A percentile compares a stretch with the other conserved stretches of the same genome.
Conservation (phyloP, 768 basidiomycete species). For the Leucocoprinus leucothites region DNA sequence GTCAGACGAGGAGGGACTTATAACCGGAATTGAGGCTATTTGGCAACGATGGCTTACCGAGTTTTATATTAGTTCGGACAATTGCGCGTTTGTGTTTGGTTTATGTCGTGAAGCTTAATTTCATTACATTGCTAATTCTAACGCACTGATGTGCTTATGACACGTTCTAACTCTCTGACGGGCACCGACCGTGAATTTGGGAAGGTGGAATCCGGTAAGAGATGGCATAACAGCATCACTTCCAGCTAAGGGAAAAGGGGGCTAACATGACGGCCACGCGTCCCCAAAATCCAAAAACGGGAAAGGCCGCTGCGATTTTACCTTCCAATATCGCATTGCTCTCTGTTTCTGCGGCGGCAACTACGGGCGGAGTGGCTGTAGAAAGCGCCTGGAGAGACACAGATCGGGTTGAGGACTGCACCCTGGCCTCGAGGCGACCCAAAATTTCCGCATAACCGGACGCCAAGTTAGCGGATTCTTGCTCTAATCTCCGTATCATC, state of each 20-base stretch:
- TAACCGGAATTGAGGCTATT: too few relatives aligned
- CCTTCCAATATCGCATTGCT: slow-evolving; percentile 29
- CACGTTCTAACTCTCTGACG: too few relatives aligned
- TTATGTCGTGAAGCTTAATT: too few relatives aligned
- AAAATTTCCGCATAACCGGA: slow-evolving; percentile 26
- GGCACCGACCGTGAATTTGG: too few relatives aligned
- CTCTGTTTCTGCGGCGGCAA: slow-evolving; percentile 23
- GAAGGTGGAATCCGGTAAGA: too few relatives aligned
- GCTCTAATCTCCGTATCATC: slow-evolving; percentile 41
- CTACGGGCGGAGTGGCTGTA: slow-evolving; percentile 17
- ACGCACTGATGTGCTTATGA: too few relatives aligned
- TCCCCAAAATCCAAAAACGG: slow-evolving; percentile 32
- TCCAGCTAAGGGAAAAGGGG: slow-evolving; percentile 33
- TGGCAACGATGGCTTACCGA: too few relatives aligned
- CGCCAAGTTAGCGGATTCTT: slow-evolving; percentile 37
- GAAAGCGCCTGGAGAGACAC: slow-evolving; percentile 1
- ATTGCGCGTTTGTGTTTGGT: too few relatives aligned
- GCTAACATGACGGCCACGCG: slow-evolving; percentile 31
- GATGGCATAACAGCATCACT: too few relatives aligned
- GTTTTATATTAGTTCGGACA: too few relatives aligned
- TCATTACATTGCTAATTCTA: too few relatives aligned
- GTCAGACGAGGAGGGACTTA: too few relatives aligned
- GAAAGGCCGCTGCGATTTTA: slow-evolving; percentile 31
- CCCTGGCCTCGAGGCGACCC: slow-evolving; percentile 4
- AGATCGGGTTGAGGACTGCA: neutral